Evolutionary conservation across 2,329 filamentous ascomycete genomes (phyloP).

Genomic region (Colletotrichum tamarilloi): DNA sequence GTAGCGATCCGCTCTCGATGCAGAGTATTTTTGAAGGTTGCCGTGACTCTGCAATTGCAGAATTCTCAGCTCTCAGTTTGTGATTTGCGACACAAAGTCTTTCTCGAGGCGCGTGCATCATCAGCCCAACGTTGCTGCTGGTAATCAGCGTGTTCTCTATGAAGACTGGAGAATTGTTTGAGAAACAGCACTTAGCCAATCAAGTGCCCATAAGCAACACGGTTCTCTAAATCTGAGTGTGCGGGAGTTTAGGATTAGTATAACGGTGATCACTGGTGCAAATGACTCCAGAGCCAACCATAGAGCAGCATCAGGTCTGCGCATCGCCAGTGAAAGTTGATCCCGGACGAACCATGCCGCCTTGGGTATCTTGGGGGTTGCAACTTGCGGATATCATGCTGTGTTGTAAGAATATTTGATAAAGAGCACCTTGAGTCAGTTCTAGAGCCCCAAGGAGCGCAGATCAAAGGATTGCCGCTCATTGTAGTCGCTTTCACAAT

Average conservation of each 20-base stretch:
- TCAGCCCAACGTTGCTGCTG: not conserved
- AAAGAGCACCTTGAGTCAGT: not conserved
- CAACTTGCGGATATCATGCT: not conserved
- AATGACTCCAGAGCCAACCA: not conserved
- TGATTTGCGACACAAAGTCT: not conserved
- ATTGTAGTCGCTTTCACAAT: not conserved
- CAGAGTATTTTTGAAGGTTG: not conserved
- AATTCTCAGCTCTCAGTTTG: not conserved
- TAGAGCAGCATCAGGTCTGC: not conserved
- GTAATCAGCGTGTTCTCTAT: not conserved
- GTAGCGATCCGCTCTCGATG: constrained; percentile 5
- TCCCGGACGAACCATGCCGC: not conserved
- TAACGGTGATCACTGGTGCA: constrained; percentile 2
- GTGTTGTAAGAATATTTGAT: not conserved
- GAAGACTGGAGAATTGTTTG: constrained; percentile 1
- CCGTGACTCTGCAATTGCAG: not conserved
- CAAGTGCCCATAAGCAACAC: constrained; percentile 1
- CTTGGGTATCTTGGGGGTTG: not conserved
- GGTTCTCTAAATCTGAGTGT: not conserved
- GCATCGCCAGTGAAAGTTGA: not conserved
- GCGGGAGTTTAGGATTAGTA: not conserved
- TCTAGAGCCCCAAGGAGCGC: not conserved
- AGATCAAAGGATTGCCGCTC: not conserved
- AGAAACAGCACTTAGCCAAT: constrained; percentile 11
- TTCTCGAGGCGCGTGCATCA: not conserved